Evolutionary conservation across 2,329 filamentous ascomycete genomes (phyloP).

Genomic region (Diaporthe capsici): DNA sequence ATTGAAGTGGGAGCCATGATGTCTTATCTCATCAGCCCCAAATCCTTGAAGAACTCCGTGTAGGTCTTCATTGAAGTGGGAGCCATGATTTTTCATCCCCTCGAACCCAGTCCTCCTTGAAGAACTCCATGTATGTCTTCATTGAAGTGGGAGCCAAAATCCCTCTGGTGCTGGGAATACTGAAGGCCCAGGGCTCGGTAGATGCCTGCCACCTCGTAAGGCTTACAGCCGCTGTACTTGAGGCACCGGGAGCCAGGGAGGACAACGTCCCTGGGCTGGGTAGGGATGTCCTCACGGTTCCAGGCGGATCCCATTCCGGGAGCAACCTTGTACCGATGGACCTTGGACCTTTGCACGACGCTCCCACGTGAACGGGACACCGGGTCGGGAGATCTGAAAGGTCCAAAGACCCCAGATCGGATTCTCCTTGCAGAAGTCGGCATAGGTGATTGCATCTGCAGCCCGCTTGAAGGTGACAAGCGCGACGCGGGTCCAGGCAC

Average conservation of each 20-base stretch:
- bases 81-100: not conserved
- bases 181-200: constrained; percentile 4
- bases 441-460: not conserved
- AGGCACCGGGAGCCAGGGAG: constrained; percentile 17
- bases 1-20: constrained; percentile 16
- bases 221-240: not conserved
- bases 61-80: constrained; percentile 38
- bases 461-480: constrained; percentile 28
- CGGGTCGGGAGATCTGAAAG: not conserved
- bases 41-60: constrained; percentile 16
- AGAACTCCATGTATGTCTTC: constrained; percentile 39
- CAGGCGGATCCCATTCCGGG: not conserved
- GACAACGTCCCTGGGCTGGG: not conserved
- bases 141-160: constrained; percentile 26
- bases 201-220: not conserved
- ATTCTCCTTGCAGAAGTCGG: not conserved
- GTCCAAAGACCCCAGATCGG: not conserved
- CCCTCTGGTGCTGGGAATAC: constrained; percentile 2
- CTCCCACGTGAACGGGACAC: not conserved
- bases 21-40: no score
- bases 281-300: not conserved
- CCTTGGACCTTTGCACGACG: not conserved
- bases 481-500: not conserved
- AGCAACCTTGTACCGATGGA: not conserved
- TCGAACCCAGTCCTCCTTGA: not conserved